Evolutionary conservation across 495 filamentous ascomycete genomes (phyloP).

Genomic region (Staphylotrichum tortipilum): DNA sequence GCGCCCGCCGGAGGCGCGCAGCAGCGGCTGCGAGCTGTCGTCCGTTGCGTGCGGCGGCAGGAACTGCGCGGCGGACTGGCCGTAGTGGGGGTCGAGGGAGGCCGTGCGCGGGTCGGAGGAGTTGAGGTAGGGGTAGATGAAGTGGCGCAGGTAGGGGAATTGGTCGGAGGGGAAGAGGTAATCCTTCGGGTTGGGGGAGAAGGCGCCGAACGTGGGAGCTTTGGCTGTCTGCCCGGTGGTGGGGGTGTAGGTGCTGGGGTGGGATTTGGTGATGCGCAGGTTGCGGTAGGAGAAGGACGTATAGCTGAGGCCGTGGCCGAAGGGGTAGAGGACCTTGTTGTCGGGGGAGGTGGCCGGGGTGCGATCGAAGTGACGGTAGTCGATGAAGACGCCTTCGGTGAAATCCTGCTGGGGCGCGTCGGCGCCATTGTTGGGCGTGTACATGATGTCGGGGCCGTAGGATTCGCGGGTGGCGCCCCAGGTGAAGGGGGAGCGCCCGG

Average conservation of each 20-base stretch:
- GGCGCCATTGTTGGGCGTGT: conserved; percentile 61
- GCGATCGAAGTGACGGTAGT: conserved; percentile 92
- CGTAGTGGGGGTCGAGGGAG: conserved; percentile 61
- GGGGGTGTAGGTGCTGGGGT: conserved; percentile 48
- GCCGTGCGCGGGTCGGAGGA: conserved; percentile 51
- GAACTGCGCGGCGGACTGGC: conserved; percentile 49
- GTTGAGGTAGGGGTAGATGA: conserved; percentile 91
- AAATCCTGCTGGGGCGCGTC: conserved; percentile 72
- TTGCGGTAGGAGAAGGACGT: conserved; percentile 77
- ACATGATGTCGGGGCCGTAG: conserved; percentile 70
- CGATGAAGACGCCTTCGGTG: conserved; percentile 81
- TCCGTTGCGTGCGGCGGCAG: conserved; percentile 60
- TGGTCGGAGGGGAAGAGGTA: conserved; percentile 68
- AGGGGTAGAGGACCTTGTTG: conserved; percentile 85
- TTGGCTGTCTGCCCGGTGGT: conserved; percentile 57
- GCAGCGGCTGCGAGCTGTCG: conserved; percentile 55
- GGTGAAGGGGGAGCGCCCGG: conserved; percentile 81
- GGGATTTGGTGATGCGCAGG: conserved; percentile 50
- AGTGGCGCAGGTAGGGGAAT: conserved; percentile 41
- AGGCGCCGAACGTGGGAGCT: conserved; percentile 63
- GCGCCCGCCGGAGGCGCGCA: conserved; percentile 45
- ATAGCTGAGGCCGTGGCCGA: conserved; percentile 85
- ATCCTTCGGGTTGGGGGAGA: conserved; percentile 52
- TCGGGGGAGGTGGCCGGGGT: conserved; percentile 56
- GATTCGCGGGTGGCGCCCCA: conserved; percentile 64